Evolutionary conservation across 2,329 filamentous ascomycete species (phyloP).

Genomic region (Parascedosporium putredinis): DNA sequence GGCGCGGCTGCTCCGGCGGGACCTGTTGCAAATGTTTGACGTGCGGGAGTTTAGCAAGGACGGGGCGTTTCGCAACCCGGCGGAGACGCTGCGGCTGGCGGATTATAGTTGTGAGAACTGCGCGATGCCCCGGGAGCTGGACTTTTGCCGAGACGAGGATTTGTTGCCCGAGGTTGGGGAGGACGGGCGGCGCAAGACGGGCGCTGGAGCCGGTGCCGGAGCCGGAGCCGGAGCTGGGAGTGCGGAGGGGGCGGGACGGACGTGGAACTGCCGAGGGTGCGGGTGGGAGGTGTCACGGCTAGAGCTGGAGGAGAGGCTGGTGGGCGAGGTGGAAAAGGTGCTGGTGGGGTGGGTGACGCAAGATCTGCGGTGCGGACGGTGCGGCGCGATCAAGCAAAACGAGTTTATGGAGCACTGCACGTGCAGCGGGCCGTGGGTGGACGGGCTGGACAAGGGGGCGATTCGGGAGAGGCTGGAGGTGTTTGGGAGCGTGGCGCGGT

Average conservation of each 20-base stretch:
- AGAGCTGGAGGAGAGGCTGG: slow-evolving; percentile 70
- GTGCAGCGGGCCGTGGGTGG: slow-evolving; percentile 78
- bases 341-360: slow-evolving; percentile 77
- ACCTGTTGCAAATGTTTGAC: slow-evolving; percentile 82
- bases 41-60: slow-evolving; percentile 87
- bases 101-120: slow-evolving; percentile 84
- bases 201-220: too few species aligned
- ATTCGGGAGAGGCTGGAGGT: slow-evolving; percentile 57
- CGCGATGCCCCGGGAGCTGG: slow-evolving; percentile 78
- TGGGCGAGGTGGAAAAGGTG: slow-evolving; percentile 64
- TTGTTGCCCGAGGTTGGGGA: slow-evolving; percentile 46
- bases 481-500: slow-evolving; percentile 63
- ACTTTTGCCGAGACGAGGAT: slow-evolving; percentile 83
- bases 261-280: slow-evolving; percentile 74
- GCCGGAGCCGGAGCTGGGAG: slow-evolving; percentile 8
- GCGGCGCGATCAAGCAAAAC: slow-evolving; percentile 67
- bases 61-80: slow-evolving; percentile 81
- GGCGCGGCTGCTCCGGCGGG: slow-evolving; percentile 77
- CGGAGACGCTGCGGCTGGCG: slow-evolving; percentile 58
- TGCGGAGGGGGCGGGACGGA: slow-evolving; percentile 18
- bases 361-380: slow-evolving; percentile 70
- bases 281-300: slow-evolving; percentile 66
- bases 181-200: slow-evolving; percentile 8
- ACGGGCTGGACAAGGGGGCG: slow-evolving; percentile 57
- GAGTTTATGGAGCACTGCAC: slow-evolving; percentile 96